A percentile compares a stretch with the other conserved stretches of the same genome.
Conservation (phyloP, 345 rosid genomes). For the Carallia pectinifolia region DNA sequence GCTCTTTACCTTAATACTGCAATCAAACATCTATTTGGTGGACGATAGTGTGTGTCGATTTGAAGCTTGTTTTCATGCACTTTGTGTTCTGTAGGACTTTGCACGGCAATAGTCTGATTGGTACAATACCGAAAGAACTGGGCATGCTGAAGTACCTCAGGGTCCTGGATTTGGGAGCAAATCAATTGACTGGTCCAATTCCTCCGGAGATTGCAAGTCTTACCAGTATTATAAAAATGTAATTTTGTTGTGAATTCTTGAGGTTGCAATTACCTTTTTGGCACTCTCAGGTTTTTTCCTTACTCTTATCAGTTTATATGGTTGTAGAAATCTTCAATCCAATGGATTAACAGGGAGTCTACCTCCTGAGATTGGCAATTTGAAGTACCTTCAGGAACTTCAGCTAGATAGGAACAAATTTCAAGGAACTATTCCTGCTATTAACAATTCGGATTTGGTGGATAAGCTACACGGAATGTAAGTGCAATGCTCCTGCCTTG, state of each 20-base stretch:
- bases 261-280: conserved; percentile 6
- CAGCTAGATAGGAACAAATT: conserved; percentile 81
- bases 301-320: conserved; percentile 11
- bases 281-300: conserved; percentile 2
- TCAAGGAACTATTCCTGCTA: conserved; percentile 75
- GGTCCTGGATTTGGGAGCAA: conserved; percentile 88
- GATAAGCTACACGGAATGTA: conserved; percentile 48
- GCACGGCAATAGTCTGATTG: conserved; percentile 64
- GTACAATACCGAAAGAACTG: conserved; percentile 83
- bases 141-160: conserved; percentile 70
- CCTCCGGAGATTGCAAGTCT: conserved; percentile 81
- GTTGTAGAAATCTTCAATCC: conserved; percentile 83
- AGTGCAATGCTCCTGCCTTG: conserved; percentile 25
- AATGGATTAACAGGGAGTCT: conserved; percentile 83
- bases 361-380: conserved; percentile 75
- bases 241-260: conserved; percentile 11
- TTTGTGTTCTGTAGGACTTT: conserved; percentile 56
- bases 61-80: conserved; percentile 14
- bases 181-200: conserved; percentile 73
- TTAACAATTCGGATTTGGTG: conserved; percentile 29
- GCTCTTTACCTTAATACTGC: neutral
- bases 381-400: conserved; percentile 76
- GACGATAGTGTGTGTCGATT: neutral
- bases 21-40: neutral
- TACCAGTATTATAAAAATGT: conserved; percentile 56